Evolutionary conservation across 2,329 filamentous ascomycete species (phyloP), one percentile per base, ranked within the genome.

Genomic region (Penicillium sp.): DNA sequence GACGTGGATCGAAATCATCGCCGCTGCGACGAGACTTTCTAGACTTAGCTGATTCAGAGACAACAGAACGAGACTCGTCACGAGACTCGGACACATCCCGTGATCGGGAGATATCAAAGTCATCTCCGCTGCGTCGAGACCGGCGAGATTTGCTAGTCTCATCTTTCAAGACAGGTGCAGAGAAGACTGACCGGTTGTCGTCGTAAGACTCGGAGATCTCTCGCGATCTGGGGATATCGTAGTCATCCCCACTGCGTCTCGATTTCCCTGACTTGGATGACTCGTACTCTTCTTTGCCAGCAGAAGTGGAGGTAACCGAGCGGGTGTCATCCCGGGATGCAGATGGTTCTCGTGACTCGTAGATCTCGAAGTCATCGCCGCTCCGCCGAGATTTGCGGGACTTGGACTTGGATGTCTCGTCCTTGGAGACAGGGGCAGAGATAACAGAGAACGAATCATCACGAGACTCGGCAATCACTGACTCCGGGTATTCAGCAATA

Each of bases 41-140:
- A 7, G 61, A 58, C 31, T 60, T 65, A 13, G 57, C 56, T 7
- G 58, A 47, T 17, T 57, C 65, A 21, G 67, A 68, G 43, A 63
- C 55, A 6, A 66, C 66, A 50, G 64, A 68, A 41, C 45, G 67
- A 60, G 58, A 10, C n/a, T 66, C 66, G 38, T 63, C 52, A 9
- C 35, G 52, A 15, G 52, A 50, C 23, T 52, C 41, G 6, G 38
- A 52, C 19, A 45, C n/a, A 39, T 59, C 38, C n/a, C 15, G 39
- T 12, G 50, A 45, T 19, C 5, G 15, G 12, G 42, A 53, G 7
- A 53, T 45, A 33, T 45, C 38, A 15, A 51, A 53, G 15, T 53
- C 41, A 27, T 53, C 50, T 17, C 50, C 51, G 19, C 51, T 53
- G 17, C 42, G 51, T 43, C 51, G 51, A 27, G 51, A 53, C 21